Evolutionary conservation across 495 filamentous ascomycete genomes (phyloP).

Genomic region (Copromyces sp.): DNA sequence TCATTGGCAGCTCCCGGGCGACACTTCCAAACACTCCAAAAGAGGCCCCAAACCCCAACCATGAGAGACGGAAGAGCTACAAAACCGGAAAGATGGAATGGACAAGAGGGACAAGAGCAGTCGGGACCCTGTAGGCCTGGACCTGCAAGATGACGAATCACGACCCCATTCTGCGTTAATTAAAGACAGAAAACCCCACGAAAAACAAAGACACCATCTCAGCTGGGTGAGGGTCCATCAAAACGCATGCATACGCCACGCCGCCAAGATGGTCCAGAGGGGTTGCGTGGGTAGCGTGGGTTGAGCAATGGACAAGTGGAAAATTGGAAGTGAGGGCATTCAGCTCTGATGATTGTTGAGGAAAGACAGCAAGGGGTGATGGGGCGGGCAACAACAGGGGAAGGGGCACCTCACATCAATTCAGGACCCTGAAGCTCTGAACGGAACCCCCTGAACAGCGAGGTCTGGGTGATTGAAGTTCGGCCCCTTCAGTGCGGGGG

Average conservation of each 20-base stretch:
- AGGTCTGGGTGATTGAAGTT: not conserved
- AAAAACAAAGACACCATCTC: not conserved
- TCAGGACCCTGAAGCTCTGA: not conserved
- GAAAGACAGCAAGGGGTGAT: not conserved
- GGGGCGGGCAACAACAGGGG: not conserved
- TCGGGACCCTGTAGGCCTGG: not conserved
- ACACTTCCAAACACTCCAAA: not conserved
- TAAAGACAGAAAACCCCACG: not conserved
- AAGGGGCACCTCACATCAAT: not conserved
- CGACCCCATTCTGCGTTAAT: not conserved
- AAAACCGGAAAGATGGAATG: not conserved
- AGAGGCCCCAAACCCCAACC: not conserved
- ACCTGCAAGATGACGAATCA: not conserved
- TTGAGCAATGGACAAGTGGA: not conserved
- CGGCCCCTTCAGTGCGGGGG: not conserved
- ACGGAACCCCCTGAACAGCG: not conserved
- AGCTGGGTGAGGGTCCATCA: not conserved
- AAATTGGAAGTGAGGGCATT: not conserved
- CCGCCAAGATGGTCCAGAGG: not conserved
- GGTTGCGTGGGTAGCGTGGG: not conserved
- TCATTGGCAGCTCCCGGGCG: not conserved
- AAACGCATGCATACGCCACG: not conserved
- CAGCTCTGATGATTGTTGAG: not conserved
- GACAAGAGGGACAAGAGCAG: not conserved
- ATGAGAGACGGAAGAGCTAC: not conserved